A percentile compares a stretch with the other conserved stretches of the same genome.
Conservation (phyloP, 1,139 yeast genomes). For the Cylindricascospora bacillispora region DNA sequence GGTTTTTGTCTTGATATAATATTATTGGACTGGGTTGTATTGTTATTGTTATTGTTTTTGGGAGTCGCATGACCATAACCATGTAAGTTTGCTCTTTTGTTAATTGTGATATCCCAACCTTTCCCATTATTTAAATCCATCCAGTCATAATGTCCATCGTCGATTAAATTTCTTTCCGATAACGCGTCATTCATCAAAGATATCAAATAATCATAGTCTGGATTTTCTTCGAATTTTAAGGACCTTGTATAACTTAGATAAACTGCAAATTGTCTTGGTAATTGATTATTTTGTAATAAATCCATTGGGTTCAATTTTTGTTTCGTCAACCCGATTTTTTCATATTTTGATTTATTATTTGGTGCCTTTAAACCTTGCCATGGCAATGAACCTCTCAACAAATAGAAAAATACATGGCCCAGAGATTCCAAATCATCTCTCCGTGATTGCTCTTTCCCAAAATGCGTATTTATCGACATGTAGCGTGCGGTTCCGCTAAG, state of each 20-base stretch:
- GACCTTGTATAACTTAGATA: constrained; percentile 75
- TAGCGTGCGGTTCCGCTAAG: constrained; percentile 95
- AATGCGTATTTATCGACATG: constrained; percentile 94
- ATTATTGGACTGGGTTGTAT: constrained; percentile 4
- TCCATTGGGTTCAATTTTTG: constrained; percentile 72
- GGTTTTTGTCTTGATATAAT: no score
- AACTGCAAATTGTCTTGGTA: constrained; percentile 79
- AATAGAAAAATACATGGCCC: constrained; percentile 92
- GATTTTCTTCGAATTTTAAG: constrained; percentile 82
- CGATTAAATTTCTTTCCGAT: constrained; percentile 54
- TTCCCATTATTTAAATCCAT: constrained; percentile 81
- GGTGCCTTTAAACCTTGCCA: constrained; percentile 99
- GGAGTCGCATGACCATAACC: constrained; percentile 43
- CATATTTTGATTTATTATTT: constrained; percentile 90
- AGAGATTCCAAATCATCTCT: constrained; percentile 92
- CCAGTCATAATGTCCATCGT: constrained; percentile 92
- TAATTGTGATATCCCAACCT: constrained; percentile 80
- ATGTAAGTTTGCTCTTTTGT: constrained; percentile 80
- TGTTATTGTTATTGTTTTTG: constrained; percentile 9
- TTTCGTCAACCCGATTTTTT: constrained; percentile 91
- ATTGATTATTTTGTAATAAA: constrained; percentile 41
- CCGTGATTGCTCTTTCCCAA: constrained; percentile 92
- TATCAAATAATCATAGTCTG: constrained; percentile 81
- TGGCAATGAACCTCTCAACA: constrained; percentile 85
- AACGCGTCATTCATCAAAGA: constrained; percentile 64